Percentiles rank a stretch among this genome's conserved stretches.
Evolutionary conservation across 352 stramenopile species (phyloP).

Genomic region (Pythium pyrilobum): DNA sequence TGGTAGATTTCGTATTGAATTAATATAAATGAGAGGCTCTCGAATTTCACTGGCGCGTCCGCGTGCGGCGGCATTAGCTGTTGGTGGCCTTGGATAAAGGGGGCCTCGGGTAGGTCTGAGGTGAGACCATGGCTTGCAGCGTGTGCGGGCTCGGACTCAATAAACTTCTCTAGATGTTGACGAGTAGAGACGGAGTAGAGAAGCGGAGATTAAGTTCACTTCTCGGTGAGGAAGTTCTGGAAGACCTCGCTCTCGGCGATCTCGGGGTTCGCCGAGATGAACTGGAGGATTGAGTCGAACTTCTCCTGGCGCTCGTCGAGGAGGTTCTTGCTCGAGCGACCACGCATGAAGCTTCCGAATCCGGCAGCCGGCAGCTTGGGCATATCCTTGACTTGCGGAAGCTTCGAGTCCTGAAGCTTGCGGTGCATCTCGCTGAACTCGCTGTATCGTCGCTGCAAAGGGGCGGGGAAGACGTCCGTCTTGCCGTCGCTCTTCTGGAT

Average conservation of each 20-base stretch:
- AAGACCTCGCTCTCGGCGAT: slow-evolving; percentile 39
- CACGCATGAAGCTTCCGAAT: slow-evolving; percentile 40
- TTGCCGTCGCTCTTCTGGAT: slow-evolving; percentile 31
- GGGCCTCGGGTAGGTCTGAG: too few species aligned
- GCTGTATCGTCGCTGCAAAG: slow-evolving; percentile 38
- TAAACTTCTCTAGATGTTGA: not conserved
- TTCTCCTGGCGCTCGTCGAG: slow-evolving; percentile 40
- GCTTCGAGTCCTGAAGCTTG: slow-evolving; percentile 29
- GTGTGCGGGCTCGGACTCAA: too few species aligned
- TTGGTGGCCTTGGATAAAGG: too few species aligned
- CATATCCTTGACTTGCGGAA: slow-evolving; percentile 25
- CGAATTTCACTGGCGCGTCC: too few species aligned
- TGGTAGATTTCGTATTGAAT: too few species aligned
- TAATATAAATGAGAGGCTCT: too few species aligned
- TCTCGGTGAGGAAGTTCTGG: slow-evolving; percentile 34
- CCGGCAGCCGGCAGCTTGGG: slow-evolving; percentile 32
- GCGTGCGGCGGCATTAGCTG: too few species aligned
- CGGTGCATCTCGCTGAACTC: slow-evolving; percentile 49
- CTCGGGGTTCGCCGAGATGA: slow-evolving; percentile 33
- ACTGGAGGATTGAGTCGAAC: slow-evolving; percentile 43
- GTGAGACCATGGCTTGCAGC: too few species aligned
- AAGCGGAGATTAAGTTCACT: slow-evolving; percentile 7
- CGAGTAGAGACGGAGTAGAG: not conserved
- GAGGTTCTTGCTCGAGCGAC: slow-evolving; percentile 33
- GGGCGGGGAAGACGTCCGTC: slow-evolving; percentile 24